A percentile compares a stretch with the other conserved stretches of the same genome.
Evolutionary conservation across 805 yeast genomes (phyloP).

Genomic region (Yamadazyma paraphyllophila): DNA sequence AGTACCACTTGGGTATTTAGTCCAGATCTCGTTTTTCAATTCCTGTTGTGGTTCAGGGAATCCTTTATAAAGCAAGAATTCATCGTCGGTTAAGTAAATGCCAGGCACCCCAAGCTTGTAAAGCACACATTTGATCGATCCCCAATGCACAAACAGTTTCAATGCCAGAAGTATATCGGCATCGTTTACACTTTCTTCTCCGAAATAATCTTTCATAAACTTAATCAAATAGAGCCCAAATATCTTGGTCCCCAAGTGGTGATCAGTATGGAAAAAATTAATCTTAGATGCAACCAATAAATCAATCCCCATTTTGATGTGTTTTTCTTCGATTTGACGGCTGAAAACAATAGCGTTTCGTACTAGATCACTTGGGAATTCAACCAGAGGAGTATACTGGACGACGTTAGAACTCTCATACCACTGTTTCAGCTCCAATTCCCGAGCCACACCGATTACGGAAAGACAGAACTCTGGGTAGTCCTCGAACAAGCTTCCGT

Average conservation of each 20-base stretch:
- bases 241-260: conserved; percentile 49
- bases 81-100: conserved; percentile 30
- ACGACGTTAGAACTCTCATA: conserved; percentile 44
- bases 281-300: conserved; percentile 46
- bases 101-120: conserved; percentile 40
- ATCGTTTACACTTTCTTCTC: conserved; percentile 37
- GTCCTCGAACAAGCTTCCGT: conserved; percentile 35
- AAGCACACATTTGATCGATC: conserved; percentile 48
- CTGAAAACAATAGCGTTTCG: conserved; percentile 35
- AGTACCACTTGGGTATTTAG: conserved; percentile 53
- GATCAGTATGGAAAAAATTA: conserved; percentile 56
- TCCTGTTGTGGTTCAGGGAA: conserved; percentile 45
- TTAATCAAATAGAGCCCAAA: conserved; percentile 45
- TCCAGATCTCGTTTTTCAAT: conserved; percentile 38
- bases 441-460: conserved; percentile 49
- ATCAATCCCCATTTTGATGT: conserved; percentile 42
- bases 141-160: conserved; percentile 56
- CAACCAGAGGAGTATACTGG: conserved; percentile 30
- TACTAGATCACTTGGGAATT: conserved; percentile 25
- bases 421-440: conserved; percentile 50
- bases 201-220: conserved; percentile 38
- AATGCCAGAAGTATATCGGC: conserved; percentile 46
- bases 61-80: conserved; percentile 26
- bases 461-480: conserved; percentile 44
- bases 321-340: conserved; percentile 25